A percentile compares a stretch with the other conserved stretches of the same genome.
Conservation (phyloP, 768 basidiomycete genomes). For the Mycena haematopus region DNA sequence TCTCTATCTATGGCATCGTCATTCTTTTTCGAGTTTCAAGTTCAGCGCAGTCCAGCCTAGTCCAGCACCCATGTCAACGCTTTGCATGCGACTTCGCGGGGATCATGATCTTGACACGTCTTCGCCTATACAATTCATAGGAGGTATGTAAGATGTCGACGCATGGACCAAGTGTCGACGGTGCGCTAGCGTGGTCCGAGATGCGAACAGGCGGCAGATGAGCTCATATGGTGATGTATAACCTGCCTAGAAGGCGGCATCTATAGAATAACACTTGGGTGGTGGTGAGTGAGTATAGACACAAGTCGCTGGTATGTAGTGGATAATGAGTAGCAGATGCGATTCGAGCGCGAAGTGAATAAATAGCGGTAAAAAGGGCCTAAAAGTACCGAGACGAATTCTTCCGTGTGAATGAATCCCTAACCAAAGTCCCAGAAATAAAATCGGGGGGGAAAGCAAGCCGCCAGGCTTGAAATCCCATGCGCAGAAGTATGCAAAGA, state of each 20-base stretch:
- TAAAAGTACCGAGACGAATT: not conserved
- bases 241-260: not conserved
- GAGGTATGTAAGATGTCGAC: not conserved
- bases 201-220: not conserved
- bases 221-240: not conserved
- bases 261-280: slow-evolving; percentile 10
- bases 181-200: not conserved
- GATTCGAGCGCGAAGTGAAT: slow-evolving; percentile 18
- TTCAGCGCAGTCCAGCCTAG: too few relatives aligned
- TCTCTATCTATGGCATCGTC: too few relatives aligned
- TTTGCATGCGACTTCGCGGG: too few relatives aligned
- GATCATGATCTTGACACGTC: too few relatives aligned
- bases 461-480: not conserved
- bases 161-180: not conserved
- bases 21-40: too few relatives aligned
- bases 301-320: slow-evolving; percentile 3
- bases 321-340: slow-evolving; percentile 6
- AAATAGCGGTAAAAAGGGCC: slow-evolving; percentile 21
- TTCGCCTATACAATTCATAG: not conserved
- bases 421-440: slow-evolving; percentile 7
- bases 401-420: slow-evolving; percentile 3
- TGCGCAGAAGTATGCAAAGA: slow-evolving; percentile 13
- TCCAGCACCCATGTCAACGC: not conserved
- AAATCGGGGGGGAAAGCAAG: not conserved
- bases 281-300: not conserved